These are phyloP conservation scores for Clarireedia sp. DNA, from an alignment of 2,329 filamentous ascomycete species.

Conservation along the genomic window DNA sequence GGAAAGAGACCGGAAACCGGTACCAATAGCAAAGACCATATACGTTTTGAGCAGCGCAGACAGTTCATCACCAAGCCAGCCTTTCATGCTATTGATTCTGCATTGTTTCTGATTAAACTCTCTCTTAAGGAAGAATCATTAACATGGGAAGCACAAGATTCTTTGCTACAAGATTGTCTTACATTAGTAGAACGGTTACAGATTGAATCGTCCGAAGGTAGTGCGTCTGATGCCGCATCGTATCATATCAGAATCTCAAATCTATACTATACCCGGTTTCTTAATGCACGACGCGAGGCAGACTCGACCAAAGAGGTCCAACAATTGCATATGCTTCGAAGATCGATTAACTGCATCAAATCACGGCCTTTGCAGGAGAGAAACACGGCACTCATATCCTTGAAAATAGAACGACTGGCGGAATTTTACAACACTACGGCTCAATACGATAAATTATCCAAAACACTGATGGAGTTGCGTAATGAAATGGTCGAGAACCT, in stretches of 20 bases:
- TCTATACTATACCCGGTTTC: conserved; percentile 59
- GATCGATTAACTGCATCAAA: conserved; percentile 56
- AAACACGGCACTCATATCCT: conserved; percentile 49
- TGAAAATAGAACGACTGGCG: conserved; percentile 60
- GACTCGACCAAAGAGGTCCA: conserved; percentile 35
- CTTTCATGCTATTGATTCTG: conserved; percentile 51
- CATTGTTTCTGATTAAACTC: conserved; percentile 47
- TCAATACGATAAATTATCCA: conserved; percentile 48
- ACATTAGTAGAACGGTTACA: conserved; percentile 46
- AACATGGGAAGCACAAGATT: conserved; percentile 48
- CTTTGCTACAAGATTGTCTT: conserved; percentile 48
- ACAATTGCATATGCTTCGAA: conserved; percentile 46
- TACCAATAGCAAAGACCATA: conserved; percentile 46
- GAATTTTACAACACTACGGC: conserved; percentile 49
- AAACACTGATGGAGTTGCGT: conserved; percentile 53
- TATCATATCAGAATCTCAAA: conserved; percentile 63
- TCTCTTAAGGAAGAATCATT: conserved; percentile 41
- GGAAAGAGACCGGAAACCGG: conserved; percentile 47
- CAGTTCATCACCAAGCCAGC: conserved; percentile 40
- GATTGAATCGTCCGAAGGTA: conserved; percentile 18
- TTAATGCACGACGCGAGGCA: conserved; percentile 40
- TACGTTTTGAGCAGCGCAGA: conserved; percentile 55
- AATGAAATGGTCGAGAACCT: conserved; percentile 52
- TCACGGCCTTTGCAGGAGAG: conserved; percentile 46
- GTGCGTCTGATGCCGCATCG: conserved; percentile 29